Evolutionary conservation across 2,329 filamentous ascomycete species (phyloP).

Genomic region (Curvularia lunata): DNA sequence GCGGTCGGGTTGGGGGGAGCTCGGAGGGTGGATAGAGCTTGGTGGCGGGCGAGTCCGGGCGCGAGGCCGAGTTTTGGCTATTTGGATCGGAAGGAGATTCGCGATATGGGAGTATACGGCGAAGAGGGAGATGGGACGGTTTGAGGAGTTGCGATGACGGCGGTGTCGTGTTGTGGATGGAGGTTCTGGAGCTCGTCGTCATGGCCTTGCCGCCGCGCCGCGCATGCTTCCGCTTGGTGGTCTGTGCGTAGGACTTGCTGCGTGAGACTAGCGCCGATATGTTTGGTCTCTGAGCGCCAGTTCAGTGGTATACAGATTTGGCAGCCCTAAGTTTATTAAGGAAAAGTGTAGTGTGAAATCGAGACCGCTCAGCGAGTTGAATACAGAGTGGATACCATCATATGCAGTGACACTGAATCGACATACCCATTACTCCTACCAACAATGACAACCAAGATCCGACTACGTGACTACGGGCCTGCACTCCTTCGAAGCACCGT

Average conservation of each 20-base stretch:
- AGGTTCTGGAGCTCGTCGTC: slow-evolving; percentile 7
- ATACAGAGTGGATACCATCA: too few relatives aligned
- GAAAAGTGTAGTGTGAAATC: too few relatives aligned
- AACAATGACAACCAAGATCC: too few relatives aligned
- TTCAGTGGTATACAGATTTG: too few relatives aligned
- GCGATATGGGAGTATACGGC: neutral
- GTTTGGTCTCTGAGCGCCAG: too few relatives aligned
- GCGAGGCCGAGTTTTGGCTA: neutral
- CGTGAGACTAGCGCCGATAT: neutral
- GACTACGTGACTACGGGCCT: too few relatives aligned
- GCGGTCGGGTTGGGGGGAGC: slow-evolving; percentile 21
- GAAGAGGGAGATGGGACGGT: neutral
- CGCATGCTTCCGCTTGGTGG: slow-evolving; percentile 10
- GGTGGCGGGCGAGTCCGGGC: slow-evolving; percentile 18
- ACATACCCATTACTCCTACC: too few relatives aligned
- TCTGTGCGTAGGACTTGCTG: slow-evolving; percentile 8
- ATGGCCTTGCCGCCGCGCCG: slow-evolving; percentile 17
- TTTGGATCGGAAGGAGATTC: neutral
- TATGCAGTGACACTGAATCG: too few relatives aligned
- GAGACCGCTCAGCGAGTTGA: too few relatives aligned
- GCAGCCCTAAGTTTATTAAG: too few relatives aligned
- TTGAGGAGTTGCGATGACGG: neutral
- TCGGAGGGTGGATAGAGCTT: slow-evolving; percentile 22
- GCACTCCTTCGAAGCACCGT: too few relatives aligned
- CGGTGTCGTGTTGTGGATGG: neutral